Evolutionary conservation across 495 filamentous ascomycete genomes (phyloP).

Genomic region (Mycothermus thermophilus): DNA sequence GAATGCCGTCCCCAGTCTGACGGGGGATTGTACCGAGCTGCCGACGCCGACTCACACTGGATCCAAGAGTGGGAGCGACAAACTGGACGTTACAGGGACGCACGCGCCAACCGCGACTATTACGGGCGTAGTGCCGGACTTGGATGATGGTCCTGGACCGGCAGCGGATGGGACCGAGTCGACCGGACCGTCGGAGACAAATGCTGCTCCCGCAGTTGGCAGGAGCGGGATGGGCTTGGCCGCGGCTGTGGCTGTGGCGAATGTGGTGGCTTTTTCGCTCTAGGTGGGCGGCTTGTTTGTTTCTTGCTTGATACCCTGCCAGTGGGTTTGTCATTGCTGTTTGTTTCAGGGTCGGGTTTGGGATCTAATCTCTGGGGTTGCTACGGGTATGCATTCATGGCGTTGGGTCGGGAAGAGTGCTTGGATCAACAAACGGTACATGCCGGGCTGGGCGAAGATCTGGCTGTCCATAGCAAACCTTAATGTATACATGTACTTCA

Average conservation of each 20-base stretch:
- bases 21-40: constrained; percentile 8
- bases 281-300: neutral
- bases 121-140: constrained; percentile 2
- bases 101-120: constrained; percentile 3
- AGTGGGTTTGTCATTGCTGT: no score
- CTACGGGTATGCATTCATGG: no score
- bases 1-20: constrained; percentile 10
- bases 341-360: no score
- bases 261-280: neutral
- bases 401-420: no score
- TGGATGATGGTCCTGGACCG: constrained; percentile 9
- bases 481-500: no score
- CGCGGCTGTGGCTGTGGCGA: neutral
- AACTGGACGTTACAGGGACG: constrained; percentile 6
- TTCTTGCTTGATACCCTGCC: no score
- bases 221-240: neutral
- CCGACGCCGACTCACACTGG: constrained; percentile 1
- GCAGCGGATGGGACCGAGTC: constrained; percentile 1
- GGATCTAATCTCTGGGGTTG: no score
- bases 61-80: no score
- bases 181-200: neutral
- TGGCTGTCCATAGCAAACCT: no score
- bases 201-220: neutral
- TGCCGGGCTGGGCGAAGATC: no score
- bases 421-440: no score